Conservation (phyloP, 2,329 filamentous ascomycete genomes). For the Botrytis elliptica region DNA sequence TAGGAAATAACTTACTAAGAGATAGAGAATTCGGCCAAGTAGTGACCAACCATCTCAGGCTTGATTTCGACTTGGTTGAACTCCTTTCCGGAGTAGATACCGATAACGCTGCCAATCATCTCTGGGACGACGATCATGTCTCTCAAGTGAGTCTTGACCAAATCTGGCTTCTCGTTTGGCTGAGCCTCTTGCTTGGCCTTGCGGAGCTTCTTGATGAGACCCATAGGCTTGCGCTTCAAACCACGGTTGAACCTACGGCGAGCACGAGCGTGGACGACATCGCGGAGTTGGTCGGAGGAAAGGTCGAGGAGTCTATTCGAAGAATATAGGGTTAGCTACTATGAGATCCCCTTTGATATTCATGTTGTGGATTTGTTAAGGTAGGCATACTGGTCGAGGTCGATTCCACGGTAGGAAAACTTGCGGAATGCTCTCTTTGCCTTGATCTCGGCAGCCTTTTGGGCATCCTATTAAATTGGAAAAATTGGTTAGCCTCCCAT, state of each 20-base stretch:
- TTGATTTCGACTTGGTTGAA: slow-evolving; percentile 99
- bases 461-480: slow-evolving; percentile 69
- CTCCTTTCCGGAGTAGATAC: slow-evolving; percentile 99
- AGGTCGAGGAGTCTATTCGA: slow-evolving; percentile 88
- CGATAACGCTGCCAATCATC: slow-evolving; percentile 98
- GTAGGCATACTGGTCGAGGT: slow-evolving; percentile 91
- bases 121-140: slow-evolving; percentile 99
- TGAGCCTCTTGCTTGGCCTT: slow-evolving; percentile 98
- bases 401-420: slow-evolving; percentile 99
- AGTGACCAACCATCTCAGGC: slow-evolving; percentile 99
- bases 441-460: slow-evolving; percentile 99
- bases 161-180: slow-evolving; percentile 99
- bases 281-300: slow-evolving; percentile 95
- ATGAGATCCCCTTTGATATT: slow-evolving; percentile 40
- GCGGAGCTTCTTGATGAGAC: slow-evolving; percentile 99
- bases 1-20: slow-evolving; percentile 77
- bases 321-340: slow-evolving; percentile 39
- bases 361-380: slow-evolving; percentile 27
- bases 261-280: slow-evolving; percentile 98
- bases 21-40: slow-evolving; percentile 99
- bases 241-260: slow-evolving; percentile 99
- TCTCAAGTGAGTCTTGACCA: slow-evolving; percentile 98
- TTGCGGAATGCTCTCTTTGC: slow-evolving; percentile 99
- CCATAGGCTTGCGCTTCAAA: slow-evolving; percentile 99
- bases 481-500: slow-evolving; percentile 39